Base-by-base conservation (phyloP, 1,284 basidiomycete genomes). In the Earliella scabrosa region DNA sequence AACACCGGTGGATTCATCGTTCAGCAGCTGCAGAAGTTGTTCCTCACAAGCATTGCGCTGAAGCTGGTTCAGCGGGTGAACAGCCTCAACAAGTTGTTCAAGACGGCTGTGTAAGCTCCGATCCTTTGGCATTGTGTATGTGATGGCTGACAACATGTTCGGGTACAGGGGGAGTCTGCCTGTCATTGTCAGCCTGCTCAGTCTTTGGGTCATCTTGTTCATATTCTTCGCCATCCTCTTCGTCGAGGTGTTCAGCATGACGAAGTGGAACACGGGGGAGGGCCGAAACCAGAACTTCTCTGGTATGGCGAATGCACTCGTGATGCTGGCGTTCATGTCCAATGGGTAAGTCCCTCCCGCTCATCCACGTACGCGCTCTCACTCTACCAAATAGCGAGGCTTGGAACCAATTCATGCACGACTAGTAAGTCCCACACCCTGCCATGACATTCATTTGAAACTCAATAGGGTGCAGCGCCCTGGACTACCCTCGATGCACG, bases 381-480 rank as follows among this genome's bases (percentile, higher is more conserved):
- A 45, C 31, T 54, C 40, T 29, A 4, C 6, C 34, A 51, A 54
- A 16, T 61, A 94, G 92, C 7, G 95, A 97, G 71, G 92, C 88
- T 0, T 97, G 95, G 95, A 97, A 97, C 71, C 85, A 89, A 61
- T 95, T 89, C 71, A 97, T 97, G 95, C 95, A 97, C 69, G 92
- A 97, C 73, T 95, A 87, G 92, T 91, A 68, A 68, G 90, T 75
- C 11, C 35, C 38, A 3, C n/a, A 26, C 40, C 23, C 48, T 4
- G n/a, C 24, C 10, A 26, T 7, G 23, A 29, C 4, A 3, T 20
- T 38, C 20, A 44, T 34, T 16, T 31, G 14, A 7, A 29, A 13
- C 39, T 14, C 11, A 31, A 39, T 13, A 63, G 50, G 60, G 55
- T 27, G 31, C 61, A 95, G 92, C 68, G 81, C 91, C 4, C 63